Conservation (phyloP, 2,329 filamentous ascomycete genomes). For the Claviceps sp. region DNA sequence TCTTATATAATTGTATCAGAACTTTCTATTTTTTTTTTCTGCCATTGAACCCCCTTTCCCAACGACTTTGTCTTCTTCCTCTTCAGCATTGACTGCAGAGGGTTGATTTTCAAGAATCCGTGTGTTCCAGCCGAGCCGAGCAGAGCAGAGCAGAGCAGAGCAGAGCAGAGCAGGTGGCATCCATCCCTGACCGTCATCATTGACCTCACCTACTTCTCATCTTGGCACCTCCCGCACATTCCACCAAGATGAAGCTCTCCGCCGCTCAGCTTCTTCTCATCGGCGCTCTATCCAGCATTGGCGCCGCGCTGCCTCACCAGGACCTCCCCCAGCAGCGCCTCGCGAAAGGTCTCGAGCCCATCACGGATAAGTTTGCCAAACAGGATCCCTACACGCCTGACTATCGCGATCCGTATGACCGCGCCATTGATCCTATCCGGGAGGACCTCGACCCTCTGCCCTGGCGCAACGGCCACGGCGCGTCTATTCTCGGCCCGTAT, state of each 20-base stretch:
- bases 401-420: slow-evolving; percentile 47
- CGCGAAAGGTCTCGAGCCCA: slow-evolving; percentile 33
- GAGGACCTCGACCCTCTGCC: slow-evolving; percentile 51
- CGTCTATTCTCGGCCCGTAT: slow-evolving; percentile 55
- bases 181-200: neutral
- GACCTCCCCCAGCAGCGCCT: slow-evolving; percentile 44
- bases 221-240: neutral
- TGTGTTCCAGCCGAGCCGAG: too few species aligned
- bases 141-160: too few species aligned
- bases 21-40: neutral
- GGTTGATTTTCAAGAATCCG: too few species aligned
- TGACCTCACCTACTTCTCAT: neutral
- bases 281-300: slow-evolving; percentile 11
- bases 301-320: slow-evolving; percentile 18
- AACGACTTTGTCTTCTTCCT: neutral
- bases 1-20: neutral
- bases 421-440: slow-evolving; percentile 45
- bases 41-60: neutral
- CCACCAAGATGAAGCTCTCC: slow-evolving; percentile 15
- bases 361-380: slow-evolving; percentile 27
- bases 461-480: slow-evolving; percentile 48
- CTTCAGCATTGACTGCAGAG: neutral
- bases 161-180: too few species aligned
- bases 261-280: slow-evolving; percentile 14
- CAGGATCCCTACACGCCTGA: slow-evolving; percentile 44